Evolutionary conservation across 129 eudicot species (phyloP).

Genomic region (Flaveria sonorensis): DNA sequence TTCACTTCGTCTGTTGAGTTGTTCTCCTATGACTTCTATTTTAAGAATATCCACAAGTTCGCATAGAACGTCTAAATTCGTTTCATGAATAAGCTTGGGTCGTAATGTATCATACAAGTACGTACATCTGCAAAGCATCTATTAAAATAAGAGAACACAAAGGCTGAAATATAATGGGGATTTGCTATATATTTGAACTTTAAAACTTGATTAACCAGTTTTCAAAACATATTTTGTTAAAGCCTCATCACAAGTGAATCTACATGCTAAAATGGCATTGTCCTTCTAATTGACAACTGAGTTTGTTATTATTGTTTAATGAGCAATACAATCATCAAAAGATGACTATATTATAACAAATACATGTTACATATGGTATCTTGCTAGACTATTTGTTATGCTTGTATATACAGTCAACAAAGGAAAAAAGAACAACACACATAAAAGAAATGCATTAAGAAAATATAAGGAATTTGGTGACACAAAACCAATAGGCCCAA

Average conservation of each 20-base stretch:
- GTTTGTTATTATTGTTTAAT: not conserved
- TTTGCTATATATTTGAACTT: constrained; percentile 4
- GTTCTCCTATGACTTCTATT: constrained; percentile 93
- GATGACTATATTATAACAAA: not conserved
- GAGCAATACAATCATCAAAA: not conserved
- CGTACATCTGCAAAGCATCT: constrained; percentile 70
- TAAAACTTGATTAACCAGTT: not conserved
- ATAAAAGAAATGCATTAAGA: constrained; percentile 13
- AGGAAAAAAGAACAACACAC: not conserved
- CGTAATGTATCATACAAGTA: constrained; percentile 87
- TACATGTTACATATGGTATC: constrained; percentile 3
- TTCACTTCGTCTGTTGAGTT: constrained; percentile 76
- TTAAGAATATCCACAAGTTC: constrained; percentile 98
- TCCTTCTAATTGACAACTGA: not conserved
- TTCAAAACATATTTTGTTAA: not conserved
- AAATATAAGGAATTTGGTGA: constrained; percentile 4
- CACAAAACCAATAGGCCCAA: constrained; percentile 8
- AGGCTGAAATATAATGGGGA: constrained; percentile 10
- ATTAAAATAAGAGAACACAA: not conserved
- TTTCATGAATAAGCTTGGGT: constrained; percentile 89
- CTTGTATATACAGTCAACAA: constrained; percentile 6
- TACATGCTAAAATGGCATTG: constrained; percentile 13
- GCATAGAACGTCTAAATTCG: constrained; percentile 87
- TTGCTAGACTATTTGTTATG: not conserved
- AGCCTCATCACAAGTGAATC: not conserved